Percentiles rank a stretch among this genome's conserved stretches.
Conservation (phyloP, 768 basidiomycete genomes). For the Mycena alexandri region DNA sequence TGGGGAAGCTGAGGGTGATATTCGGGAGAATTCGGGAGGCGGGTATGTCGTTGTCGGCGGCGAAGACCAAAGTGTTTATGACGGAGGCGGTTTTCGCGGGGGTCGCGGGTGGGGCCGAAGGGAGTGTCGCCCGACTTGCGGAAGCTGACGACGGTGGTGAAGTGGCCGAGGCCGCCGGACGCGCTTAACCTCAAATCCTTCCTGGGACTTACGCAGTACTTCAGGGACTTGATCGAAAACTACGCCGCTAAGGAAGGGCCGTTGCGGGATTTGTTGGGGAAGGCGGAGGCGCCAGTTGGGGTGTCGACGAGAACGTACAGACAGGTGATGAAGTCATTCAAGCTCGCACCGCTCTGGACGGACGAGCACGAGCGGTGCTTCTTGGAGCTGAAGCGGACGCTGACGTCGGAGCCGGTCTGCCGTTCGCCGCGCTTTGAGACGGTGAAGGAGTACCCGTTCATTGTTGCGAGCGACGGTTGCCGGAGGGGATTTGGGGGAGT, state of each 20-base stretch:
- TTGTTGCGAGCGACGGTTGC: slow-evolving; percentile 45
- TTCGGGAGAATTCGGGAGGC: no score
- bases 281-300: slow-evolving; percentile 34
- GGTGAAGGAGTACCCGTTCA: slow-evolving; percentile 43
- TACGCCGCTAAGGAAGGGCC: slow-evolving; percentile 49
- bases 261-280: slow-evolving; percentile 45
- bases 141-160: slow-evolving; percentile 53
- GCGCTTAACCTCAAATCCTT: slow-evolving; percentile 48
- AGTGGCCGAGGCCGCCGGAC: slow-evolving; percentile 48
- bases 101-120: no score
- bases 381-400: slow-evolving; percentile 37
- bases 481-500: slow-evolving; percentile 44
- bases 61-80: no score
- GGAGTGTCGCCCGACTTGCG: no score
- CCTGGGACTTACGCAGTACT: slow-evolving; percentile 50
- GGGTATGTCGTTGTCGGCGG: no score
- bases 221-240: slow-evolving; percentile 47
- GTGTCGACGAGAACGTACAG: slow-evolving; percentile 45
- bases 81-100: no score
- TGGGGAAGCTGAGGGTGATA: no score
- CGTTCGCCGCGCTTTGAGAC: slow-evolving; percentile 41
- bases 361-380: slow-evolving; percentile 41
- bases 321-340: slow-evolving; percentile 37
- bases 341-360: slow-evolving; percentile 32
- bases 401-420: slow-evolving; percentile 41